A percentile compares a stretch with the other conserved stretches of the same genome.
phyloP scores from a whole-genome alignment of 1,284 basidiomycete species.

The Trichosporon coremiiforme region DNA sequence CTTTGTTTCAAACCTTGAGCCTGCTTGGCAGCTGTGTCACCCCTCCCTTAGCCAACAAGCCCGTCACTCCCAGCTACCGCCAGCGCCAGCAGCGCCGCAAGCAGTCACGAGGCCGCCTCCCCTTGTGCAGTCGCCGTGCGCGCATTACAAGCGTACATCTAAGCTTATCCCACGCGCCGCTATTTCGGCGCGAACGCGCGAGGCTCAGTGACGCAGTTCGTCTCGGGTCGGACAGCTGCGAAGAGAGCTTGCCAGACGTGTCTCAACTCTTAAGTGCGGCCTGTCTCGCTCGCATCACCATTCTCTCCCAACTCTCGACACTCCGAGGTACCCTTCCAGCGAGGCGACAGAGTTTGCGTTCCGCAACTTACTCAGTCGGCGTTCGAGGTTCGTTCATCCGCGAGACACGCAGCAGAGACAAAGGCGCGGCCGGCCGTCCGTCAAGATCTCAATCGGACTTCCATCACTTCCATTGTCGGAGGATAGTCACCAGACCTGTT shows the following conservation, averaged over 20 bases:
- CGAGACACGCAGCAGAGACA: background rate
- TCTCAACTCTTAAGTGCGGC: background rate
- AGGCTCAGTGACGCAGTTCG: background rate
- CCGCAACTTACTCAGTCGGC: background rate
- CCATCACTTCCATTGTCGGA: background rate
- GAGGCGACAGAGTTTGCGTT: background rate
- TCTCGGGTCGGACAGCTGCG: background rate
- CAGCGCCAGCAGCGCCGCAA: background rate
- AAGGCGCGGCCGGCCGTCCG: background rate
- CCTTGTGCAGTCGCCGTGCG: too few relatives aligned
- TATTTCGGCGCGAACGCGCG: background rate
- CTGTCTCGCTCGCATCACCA: slow-evolving; percentile 9
- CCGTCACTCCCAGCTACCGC: background rate
- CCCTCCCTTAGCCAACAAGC: too few relatives aligned
- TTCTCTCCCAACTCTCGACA: background rate
- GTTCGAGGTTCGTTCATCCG: background rate
- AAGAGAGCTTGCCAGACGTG: background rate
- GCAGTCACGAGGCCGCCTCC: background rate
- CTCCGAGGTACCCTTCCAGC: background rate
- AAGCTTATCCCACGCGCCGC: background rate
- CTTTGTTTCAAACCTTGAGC: slow-evolving; percentile 12
- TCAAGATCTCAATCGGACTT: background rate
- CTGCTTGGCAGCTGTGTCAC: slow-evolving; percentile 7
- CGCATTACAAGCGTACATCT: background rate
- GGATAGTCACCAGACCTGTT: background rate